Evolutionary conservation across 2,329 filamentous ascomycete genomes (phyloP), one percentile per base, ranked within the genome.

Genomic region (Paraconiothyrium brasiliense): DNA sequence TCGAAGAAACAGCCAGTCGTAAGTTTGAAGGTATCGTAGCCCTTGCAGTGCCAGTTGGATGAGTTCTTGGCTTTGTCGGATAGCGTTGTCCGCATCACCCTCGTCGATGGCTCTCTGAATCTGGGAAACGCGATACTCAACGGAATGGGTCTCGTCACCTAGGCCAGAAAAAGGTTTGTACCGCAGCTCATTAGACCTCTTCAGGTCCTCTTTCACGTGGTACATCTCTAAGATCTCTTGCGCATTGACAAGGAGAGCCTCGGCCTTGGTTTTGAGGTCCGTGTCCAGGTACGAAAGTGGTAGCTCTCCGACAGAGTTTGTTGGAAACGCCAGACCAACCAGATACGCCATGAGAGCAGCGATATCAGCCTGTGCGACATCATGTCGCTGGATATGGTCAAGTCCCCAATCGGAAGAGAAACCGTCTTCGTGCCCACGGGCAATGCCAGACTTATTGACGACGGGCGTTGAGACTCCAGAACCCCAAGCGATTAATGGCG

Each of bases 281-380:
- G 90, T 92, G 54, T 91, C 87, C 9, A 98, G 81, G 76, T 91
- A 99, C 0, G 92, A 87, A 34, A 99, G 82, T 0, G 95, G 95
- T 35, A 99, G 85, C 78, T 97, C 91, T 51, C 95, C 95, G 2
- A 99, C 95, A 0, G 94, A 98, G 76, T 99, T 99, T 57, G 94
- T 94, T 0, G 95, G 96, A 72, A 94, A 99, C 67, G 94, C 91
- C 13, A 94, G 81, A 3, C 95, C 95, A 52, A 89, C 88, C 16
- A 99, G 84, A 73, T 98, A 96, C 0, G 96, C 90, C 95, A 99
- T 99, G 61, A 99, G 85, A 9, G 95, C 92, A 6, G 95, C 95
- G 56, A 99, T 87, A 79, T 99, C 95, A 5, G 95, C 95, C 76
- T 99, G 95, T 3, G 89, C 88, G 51, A 99, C 94, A 78, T 99